These are phyloP conservation scores for Coelastrella sp. DNA, from an alignment of 139 green algal genomes.

Conservation along the genomic window DNA sequence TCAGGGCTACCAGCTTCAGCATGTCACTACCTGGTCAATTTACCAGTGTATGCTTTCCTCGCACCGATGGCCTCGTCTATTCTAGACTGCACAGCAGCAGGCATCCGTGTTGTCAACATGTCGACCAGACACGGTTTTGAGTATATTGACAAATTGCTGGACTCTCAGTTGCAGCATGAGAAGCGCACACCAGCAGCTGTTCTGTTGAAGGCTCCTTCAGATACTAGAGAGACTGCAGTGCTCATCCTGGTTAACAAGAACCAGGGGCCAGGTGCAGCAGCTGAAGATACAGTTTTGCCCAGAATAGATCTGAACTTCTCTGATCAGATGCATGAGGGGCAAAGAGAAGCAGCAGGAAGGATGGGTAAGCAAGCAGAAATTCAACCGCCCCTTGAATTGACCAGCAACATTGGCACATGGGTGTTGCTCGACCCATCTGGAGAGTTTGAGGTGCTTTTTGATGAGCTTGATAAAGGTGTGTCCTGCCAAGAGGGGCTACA, in stretches of 20 bases:
- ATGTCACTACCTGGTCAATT: background rate
- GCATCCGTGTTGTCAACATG: background rate
- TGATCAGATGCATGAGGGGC: no score
- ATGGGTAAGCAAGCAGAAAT: background rate
- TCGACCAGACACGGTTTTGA: background rate
- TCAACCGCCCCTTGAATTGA: background rate
- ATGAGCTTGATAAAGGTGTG: background rate
- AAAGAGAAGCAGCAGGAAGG: background rate
- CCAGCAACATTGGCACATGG: background rate
- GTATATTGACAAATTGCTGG: background rate
- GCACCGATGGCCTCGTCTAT: background rate
- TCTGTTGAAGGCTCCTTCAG: background rate
- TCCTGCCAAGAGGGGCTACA: no score
- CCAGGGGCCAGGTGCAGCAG: background rate
- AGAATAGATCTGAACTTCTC: no score
- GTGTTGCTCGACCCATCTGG: slow-evolving; percentile 14
- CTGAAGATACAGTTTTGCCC: background rate
- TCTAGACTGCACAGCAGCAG: background rate
- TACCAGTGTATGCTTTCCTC: background rate
- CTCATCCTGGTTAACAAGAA: background rate
- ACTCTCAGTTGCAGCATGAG: background rate
- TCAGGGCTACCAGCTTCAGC: background rate
- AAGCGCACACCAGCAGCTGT: background rate
- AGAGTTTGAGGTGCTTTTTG: background rate
- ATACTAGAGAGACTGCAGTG: background rate